These are phyloP conservation scores for Plasmopara viticola DNA, from an alignment of 352 stramenopile genomes.

Conservation along the genomic window DNA sequence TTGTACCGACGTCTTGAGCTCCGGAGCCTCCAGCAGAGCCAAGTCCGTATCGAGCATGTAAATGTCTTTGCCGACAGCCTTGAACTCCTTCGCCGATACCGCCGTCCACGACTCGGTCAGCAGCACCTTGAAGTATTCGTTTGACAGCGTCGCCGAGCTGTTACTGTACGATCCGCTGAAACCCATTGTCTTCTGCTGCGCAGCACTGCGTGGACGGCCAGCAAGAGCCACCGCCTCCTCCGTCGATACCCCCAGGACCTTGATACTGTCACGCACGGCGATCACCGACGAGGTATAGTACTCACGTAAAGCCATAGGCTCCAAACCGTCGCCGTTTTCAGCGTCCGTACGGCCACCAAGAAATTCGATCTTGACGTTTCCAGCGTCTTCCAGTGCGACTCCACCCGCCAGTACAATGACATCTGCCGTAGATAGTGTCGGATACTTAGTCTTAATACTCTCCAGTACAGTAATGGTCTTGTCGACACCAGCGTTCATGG, in stretches of 20 bases:
- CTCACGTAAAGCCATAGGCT: conserved; percentile 85
- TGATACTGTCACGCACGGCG: conserved; percentile 90
- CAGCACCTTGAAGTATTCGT: conserved; percentile 26
- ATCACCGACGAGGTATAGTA: conserved; percentile 62
- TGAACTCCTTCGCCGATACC: conserved; percentile 19
- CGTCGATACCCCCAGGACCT: conserved; percentile 87
- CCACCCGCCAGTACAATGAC: too few species aligned
- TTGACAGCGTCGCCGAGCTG: conserved; percentile 78
- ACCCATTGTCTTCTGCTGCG: conserved; percentile 81
- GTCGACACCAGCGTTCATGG: too few species aligned
- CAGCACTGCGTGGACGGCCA: conserved; percentile 84
- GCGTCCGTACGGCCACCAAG: conserved; percentile 52
- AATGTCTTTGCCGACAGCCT: conserved; percentile 21
- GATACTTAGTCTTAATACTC: too few species aligned
- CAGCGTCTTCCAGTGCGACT: too few species aligned
- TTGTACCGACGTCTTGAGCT: conserved; percentile 18
- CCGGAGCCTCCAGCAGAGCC: conserved; percentile 17
- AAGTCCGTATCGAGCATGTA: conserved; percentile 26
- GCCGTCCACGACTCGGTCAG: conserved; percentile 19
- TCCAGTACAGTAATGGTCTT: too few species aligned
- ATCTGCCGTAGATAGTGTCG: too few species aligned
- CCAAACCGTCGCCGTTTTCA: conserved; percentile 60
- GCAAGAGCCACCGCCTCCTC: conserved; percentile 91
- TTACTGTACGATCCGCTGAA: conserved; percentile 81
- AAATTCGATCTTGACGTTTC: conserved; percentile 25